Evolutionary conservation across 2,329 filamentous ascomycete genomes (phyloP), one percentile per base, ranked within the genome.

Genomic region (Sporothrix inflata): DNA sequence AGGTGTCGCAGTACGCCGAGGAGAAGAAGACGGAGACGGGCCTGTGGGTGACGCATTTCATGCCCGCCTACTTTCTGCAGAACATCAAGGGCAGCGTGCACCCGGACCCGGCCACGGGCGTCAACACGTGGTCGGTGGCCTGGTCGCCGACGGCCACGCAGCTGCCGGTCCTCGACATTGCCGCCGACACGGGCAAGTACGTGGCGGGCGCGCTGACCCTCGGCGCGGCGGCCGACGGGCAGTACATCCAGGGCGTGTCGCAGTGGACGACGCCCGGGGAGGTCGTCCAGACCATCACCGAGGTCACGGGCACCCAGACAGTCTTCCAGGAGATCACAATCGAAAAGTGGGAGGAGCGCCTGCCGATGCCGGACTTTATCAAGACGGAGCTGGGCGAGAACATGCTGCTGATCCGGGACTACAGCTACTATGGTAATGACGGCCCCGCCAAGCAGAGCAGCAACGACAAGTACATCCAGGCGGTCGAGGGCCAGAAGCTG

Each of bases 1-100:
- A 84, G 14, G 83, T 87, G 0, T 87, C 88, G 75, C 75, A 81
- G n/a, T 88, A 90, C 76, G 84, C 88, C 63, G 83, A 85, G 21
- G 72, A 74, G 0, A 19, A 38, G 4, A 76, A 85, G 3, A 82
- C 81, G 0, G 79, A 88, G 9, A 83, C 84, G 2, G 81, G 83
- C 27, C 82, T 86, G 0, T 88, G 87, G 77, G 84, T 87, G 76
- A 78, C 65, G 45, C 65, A 67, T 45, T 38, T 51, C 21, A 40
- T 84, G n/a, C 84, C 86, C 0, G 87, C 82, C 1, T 82, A 81
- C 68, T 89, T 87, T 76, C 87, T 88, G 86, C 78, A 83, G 75
- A 89, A 88, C 76, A 78, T 85, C 19, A 71, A 79, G 12, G 74
- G 72, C 38, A 78, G 76, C 75, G 71, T 82, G 71, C 75, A 74